Evolutionary conservation across 1,284 basidiomycete genomes (phyloP), one percentile per base, ranked within the genome.

Genomic region (Ceratobasidium sp.): DNA sequence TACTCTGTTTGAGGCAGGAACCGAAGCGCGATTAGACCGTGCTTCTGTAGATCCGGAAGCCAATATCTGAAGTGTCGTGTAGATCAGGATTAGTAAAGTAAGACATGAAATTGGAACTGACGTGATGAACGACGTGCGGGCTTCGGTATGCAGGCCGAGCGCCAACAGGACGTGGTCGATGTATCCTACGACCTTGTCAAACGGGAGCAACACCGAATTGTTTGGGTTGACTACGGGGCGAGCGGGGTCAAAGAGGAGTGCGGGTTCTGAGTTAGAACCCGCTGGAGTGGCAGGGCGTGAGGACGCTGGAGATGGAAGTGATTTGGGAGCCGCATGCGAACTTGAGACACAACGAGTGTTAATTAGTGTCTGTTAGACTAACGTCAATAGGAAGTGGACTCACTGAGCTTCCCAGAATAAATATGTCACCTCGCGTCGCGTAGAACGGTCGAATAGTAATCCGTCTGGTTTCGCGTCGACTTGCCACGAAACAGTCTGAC

Each of bases 1-100:
- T 82, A 84, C 20, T 77, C 76, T 0, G 69, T 71, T 69, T 84
- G 83, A 0, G 81, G 77, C 1, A 84, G 56, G 75, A 85, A 85
- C 4, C 82, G 79, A 8, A 85, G 74, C 0, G 81, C 81, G 62
- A 84, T 73, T 58, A 80, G 73, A n/a, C 75, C 73, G 74, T 83
- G 79, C 68, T 78, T 80, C 13, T 34, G 38, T 42, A 78, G 68
- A 29, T 83, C 72, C 0, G 82, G 81, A 6, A 83, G 78, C 82
- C 82, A 84, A 71, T 81, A 83, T 10, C 42, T 45, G 22, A 8
- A 1, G n/a, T n/a, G n/a, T n/a, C n/a, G n/a, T n/a, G n/a, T n/a
- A n/a, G n/a, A n/a, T 10, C 38, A 38, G 15, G 15, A 17, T 42
- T n/a, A n/a, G n/a, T n/a, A 4, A 69, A 31, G 12, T 31, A 57